These are phyloP conservation scores for Venustampulla echinocandica DNA, from an alignment of 495 filamentous ascomycete genomes.

Conservation along the genomic window DNA sequence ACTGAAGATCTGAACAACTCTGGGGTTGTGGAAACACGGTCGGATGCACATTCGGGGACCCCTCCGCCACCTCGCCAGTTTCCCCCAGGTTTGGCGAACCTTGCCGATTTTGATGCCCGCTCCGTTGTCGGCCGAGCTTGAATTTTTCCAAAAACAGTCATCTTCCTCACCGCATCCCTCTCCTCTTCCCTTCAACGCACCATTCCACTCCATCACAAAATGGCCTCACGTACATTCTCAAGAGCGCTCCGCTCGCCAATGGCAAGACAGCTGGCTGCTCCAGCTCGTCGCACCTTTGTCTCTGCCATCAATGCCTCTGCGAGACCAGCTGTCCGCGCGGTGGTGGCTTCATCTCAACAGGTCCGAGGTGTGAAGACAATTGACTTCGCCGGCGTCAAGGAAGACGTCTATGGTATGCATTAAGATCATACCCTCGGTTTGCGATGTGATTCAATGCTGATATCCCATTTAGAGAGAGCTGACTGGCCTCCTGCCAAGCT, in stretches of 20 bases:
- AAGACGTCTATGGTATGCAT: constrained; percentile 77
- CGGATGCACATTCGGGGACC: too few relatives aligned
- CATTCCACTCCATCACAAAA: constrained; percentile 31
- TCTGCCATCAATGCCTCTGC: constrained; percentile 53
- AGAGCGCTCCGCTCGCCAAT: constrained; percentile 70
- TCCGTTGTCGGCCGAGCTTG: constrained; percentile 5
- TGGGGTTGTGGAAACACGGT: too few relatives aligned
- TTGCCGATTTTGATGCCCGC: not conserved
- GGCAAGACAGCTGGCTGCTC: constrained; percentile 60
- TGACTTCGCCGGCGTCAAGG: constrained; percentile 89
- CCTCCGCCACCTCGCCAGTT: too few relatives aligned
- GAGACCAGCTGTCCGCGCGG: constrained; percentile 43
- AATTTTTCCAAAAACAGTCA: constrained; percentile 7
- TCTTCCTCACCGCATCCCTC: constrained; percentile 13
- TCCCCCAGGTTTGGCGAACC: too few relatives aligned
- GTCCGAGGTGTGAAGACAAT: constrained; percentile 73
- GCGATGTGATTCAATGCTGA: constrained; percentile 7
- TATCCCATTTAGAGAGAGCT: constrained; percentile 61
- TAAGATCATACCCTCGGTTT: constrained; percentile 1
- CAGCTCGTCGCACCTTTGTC: constrained; percentile 63
- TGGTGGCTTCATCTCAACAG: constrained; percentile 51
- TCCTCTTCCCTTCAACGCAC: not conserved
- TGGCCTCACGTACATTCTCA: constrained; percentile 79
- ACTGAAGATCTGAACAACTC: too few relatives aligned
- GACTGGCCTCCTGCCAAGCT: constrained; percentile 99